Base-by-base conservation (phyloP, 805 yeast species). In the Nakazawaea wickerhamii region DNA sequence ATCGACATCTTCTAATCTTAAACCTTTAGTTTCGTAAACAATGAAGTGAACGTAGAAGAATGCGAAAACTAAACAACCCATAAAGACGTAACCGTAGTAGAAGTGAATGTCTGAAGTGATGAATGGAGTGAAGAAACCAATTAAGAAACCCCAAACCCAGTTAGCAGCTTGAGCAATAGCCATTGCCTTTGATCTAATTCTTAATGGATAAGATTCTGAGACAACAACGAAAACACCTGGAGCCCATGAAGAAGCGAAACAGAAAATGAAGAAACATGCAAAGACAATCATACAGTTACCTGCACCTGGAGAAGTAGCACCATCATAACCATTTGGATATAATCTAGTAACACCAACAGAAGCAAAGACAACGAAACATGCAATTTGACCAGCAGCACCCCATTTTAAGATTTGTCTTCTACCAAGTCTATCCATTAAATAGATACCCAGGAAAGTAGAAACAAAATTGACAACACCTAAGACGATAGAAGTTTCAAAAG, bases 181-280 rank as follows among this genome's bases (percentile, higher is more conserved):
- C 47, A 81, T 73, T 27, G 83, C 84, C 55, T 76, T 79, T 44
- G 83, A 82, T 53, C 89, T 75, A 43, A 80, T 73, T 57, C 81
- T 74, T 43, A 83, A 73, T 46, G 89, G 84, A 65, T 73, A 84
- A 36, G 70, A 63, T 50, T 75, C 81, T 32, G 77, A 68, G 54
- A 65, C 55, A 50, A 71, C 66, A 38, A 72, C 84, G 83, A 85
- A 81, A 36, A 75, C 75, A 42, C 72, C 70, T 41, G 88, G 84
- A 59, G 89, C 88, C 88, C 89, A 84, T 14, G 87, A 71, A 8
- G 82, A 69, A 4, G 90, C 91, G 61, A 82, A 82, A 50, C 77
- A 77, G 30, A 82, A 78, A 50, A 84, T 84, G 59, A 79, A 84
- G 48, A 74, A 48, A 59, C 79, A 77, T 4, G 69, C 61, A 51